Base-by-base conservation (phyloP, 768 basidiomycete species). In the Lactarius tabidus region DNA sequence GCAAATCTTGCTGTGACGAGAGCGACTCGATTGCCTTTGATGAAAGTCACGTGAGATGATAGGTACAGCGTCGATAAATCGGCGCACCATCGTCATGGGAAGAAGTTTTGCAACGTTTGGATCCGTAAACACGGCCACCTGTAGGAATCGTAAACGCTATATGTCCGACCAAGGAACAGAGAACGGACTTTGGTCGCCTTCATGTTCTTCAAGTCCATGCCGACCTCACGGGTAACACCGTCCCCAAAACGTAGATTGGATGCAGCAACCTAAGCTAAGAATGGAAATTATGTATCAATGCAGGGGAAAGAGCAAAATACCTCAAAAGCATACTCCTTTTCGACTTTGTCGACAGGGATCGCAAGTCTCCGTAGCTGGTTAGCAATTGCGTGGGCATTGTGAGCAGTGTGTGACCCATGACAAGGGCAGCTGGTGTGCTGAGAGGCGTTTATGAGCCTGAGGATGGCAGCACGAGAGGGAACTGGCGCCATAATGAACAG, bases 111-210 rank as follows among this genome's bases (percentile, higher is more conserved):
- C 87, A 28, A 98, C 82, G 62, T 88, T 91, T 15, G 87, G 85
- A 72, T 98, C 96, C 5, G 96, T 98, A 74, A 95, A 96, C 26
- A 98, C 91, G 20, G 85, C 96, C 68, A 98, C 91, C 88, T 97
- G 72, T 5, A 31, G n/a, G 3, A n/a, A 18, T 17, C 17, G 15
- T 55, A 14, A 59, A 29, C 15, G 9, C 23, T 28, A 51, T 8
- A 8, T 57, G 20, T 29, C 56, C 10, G 36, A 48, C 53, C 26
- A n/a, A n/a, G 7, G 4, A 23, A 66, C 41, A 33, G 12, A 68
- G 33, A 15, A 55, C 73, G n/a, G 69, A 89, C 92, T 82, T 92
- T 93, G 70, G 85, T 84, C 8, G 94, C 93, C 63, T 88, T 90
- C 90, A 93, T 89, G 77, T 95, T 95, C 81, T 90, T 90, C 70